Conservation (phyloP, 306 rosid species). For the Lathyrus tuberosus region DNA sequence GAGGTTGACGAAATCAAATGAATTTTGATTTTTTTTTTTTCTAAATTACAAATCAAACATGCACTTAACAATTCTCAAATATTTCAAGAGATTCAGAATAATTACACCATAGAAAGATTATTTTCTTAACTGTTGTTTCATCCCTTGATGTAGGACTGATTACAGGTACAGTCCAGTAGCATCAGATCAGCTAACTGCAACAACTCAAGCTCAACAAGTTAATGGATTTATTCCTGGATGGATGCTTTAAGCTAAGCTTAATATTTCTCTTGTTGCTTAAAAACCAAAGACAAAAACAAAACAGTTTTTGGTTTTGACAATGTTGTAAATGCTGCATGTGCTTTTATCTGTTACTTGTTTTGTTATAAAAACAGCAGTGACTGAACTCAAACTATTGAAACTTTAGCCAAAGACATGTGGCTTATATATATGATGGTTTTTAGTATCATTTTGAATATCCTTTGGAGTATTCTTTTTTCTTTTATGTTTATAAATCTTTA, state of each 20-base stretch:
- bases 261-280: slow-evolving; percentile 32
- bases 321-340: slow-evolving; percentile 48
- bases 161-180: slow-evolving; percentile 57
- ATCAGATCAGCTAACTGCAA: slow-evolving; percentile 65
- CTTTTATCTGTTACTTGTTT: slow-evolving; percentile 47
- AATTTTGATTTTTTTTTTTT: too few species aligned
- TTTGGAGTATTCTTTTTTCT: too few species aligned
- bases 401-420: slow-evolving; percentile 43
- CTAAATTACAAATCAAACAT: not conserved
- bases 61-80: not conserved
- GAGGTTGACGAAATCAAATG: too few species aligned
- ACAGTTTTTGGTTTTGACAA: slow-evolving; percentile 38
- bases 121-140: not conserved
- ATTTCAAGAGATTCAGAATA: not conserved
- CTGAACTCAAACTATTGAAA: slow-evolving; percentile 45
- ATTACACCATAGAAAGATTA: not conserved
- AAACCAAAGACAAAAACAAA: slow-evolving; percentile 28
- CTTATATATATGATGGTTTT: slow-evolving; percentile 36
- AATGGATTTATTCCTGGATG: slow-evolving; percentile 86
- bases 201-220: slow-evolving; percentile 73
- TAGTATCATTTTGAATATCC: slow-evolving; percentile 47
- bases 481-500: too few species aligned
- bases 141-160: slow-evolving; percentile 41
- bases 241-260: slow-evolving; percentile 69
- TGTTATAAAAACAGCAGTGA: slow-evolving; percentile 48